Evolutionary conservation across 805 yeast species (phyloP), one percentile per base, ranked within the genome.

Genomic region (Limtongozyma cylindracea): DNA sequence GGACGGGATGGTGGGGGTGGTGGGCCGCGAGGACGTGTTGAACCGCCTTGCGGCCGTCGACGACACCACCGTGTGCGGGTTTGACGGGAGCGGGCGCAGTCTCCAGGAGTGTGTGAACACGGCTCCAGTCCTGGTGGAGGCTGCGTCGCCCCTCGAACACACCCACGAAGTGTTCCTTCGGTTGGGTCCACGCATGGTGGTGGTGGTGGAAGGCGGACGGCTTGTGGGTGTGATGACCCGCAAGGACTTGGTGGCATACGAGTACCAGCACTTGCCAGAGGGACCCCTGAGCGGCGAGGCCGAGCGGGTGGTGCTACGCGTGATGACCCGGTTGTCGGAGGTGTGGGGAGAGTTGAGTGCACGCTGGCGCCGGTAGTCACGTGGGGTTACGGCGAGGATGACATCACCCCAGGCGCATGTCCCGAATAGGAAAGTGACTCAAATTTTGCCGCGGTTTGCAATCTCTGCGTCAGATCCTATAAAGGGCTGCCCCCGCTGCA

Each of bases 161-260:
- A 56, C 70, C 1, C 43, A 68, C 27, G 70, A 71, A 17, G 43
- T 78, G 12, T 84, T 88, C 38, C 57, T 62, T 26, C 67, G 70
- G 30, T 37, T 80, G 14, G 94, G 96, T 0, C 92, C 94, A 6
- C 51, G 73, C 20, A 57, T 67, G 14, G 53, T 88, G 1, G 50
- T 71, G 19, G 69, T 76, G 2, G 71, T 68, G 24, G 53, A 62
- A 7, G 43, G 55, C 15, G 88, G 82, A 2, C 28, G 37, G 3
- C 36, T 77, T 10, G 54, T 53, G 10, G 98, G 98, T 0, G 36
- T 77, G n/a, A 46, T 91, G 2, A 77, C 93, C 0, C 56, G 82
- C 25, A 88, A 88, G 35, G 96, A 82, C 36, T 50, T 84, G 10
- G 42, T 82, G 23, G 53, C 68, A 28, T 77, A 60, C 33, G 72